Base-by-base conservation (phyloP, 2,329 filamentous ascomycete species). In the Blumeria graminis region DNA sequence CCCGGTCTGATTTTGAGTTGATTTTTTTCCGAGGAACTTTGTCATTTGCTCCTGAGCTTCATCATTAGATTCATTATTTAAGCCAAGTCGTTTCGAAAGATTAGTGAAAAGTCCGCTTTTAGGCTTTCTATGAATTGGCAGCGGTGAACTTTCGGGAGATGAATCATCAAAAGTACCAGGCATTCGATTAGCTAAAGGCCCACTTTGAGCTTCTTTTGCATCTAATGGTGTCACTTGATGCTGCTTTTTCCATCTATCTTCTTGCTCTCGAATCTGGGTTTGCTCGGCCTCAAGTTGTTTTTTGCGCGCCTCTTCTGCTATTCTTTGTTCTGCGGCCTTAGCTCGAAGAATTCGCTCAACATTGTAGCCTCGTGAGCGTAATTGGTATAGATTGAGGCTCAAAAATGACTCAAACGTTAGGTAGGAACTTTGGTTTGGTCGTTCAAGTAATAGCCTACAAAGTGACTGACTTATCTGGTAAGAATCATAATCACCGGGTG, bases 381-480 rank as follows among this genome's bases (percentile, higher is more conserved):
- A 71, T 55, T 89, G 82, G 51, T 84, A 77, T 28, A 98, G 74
- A 62, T 90, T 86, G 8, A 92, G 81, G 57, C 85, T 90, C 39
- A 98, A 71, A 60, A 98, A 83, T 56, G 87, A 89, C 69, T 96
- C 92, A 57, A 98, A 80, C 56, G 92, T 90, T 57, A 95, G 76
- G 56, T 86, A 87, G 1, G 90, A 88, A 65, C 93, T 85, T 63
- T 94, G 85, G 61, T 86, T 90, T 7, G 90, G 88, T 22, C 87
- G 78, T 55, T 79, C 78, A 52, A 98, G 73, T 39, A 98, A 74
- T 55, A 94, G 71, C 63, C 83, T 80, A 60, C 90, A 87, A 51
- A 98, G 74, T 32, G 86, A 86, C 63, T 89, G 84, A 57, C 87
- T 92, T 61, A 98, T 82, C 69, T 98, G 88, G 66, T 94, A 96